Base-by-base conservation (phyloP, 2,329 filamentous ascomycete genomes). In the Colletotrichum filicis region DNA sequence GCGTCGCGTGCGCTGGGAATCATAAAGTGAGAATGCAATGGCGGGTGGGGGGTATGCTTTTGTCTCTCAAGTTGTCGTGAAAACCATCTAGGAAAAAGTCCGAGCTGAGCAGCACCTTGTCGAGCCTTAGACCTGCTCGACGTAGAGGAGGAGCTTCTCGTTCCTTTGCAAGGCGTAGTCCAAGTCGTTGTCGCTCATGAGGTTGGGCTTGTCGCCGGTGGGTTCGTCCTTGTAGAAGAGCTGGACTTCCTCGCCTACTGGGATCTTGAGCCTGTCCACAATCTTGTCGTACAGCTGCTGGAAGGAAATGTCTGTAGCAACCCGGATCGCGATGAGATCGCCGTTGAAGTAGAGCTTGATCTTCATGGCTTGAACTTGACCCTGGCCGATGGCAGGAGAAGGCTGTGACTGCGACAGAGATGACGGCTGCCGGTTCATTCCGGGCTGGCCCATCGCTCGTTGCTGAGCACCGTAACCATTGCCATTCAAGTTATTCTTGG, bases 331-430 rank as follows among this genome's bases (percentile, higher is more conserved):
- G 76, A 98, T 96, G 69, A 97, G 91, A 76, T 98, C 96, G 74
- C 95, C 93, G 76, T 96, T 94, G 85, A 95, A 98, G 85, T 94
- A 97, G 66, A 98, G 93, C 85, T 98, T 98, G 81, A 98, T 94
- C 83, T 98, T 98, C 86, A 98, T 92, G 4, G 91, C 89, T 8
- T 88, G 84, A 7, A 84, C 79, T 67, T 86, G 83, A 74, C 83
- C 84, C 64, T 87, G 80, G 22, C 83, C 86, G 0, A 86, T 86
- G 11, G 87, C 86, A 71, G 92, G 82, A 6, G 89, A 92, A 49
- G 87, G 89, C 62, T 89, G 87, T 0, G 88, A 89, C 68, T 89
- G 88, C 3, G 87, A 87, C 2, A 88, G 78, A 24, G 84, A 86
- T 16, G 84, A 88, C 12, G 81, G 78, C 76, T 88, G 87, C 52